These are phyloP conservation scores for Magnusiomyces suaveolens DNA, from an alignment of 1,139 yeast species.

Conservation along the genomic window DNA sequence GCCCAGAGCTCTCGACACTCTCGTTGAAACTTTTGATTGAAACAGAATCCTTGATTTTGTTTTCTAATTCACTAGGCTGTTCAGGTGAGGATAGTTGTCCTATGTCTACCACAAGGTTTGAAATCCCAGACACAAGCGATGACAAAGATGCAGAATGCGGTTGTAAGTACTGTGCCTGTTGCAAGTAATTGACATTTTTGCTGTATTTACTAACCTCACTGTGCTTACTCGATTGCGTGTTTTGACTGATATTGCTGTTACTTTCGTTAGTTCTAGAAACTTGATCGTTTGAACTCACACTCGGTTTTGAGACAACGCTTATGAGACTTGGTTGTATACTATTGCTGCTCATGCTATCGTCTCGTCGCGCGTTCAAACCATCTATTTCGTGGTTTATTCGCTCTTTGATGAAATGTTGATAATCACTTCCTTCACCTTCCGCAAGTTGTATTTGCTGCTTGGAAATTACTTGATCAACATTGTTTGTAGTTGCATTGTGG, in stretches of 20 bases:
- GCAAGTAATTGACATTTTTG: too few relatives aligned
- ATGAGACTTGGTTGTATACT: neutral
- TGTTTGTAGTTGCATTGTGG: too few relatives aligned
- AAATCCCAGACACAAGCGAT: neutral
- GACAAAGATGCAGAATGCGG: neutral
- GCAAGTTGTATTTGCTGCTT: too few relatives aligned
- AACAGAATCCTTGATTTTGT: too few relatives aligned
- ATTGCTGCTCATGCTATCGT: neutral
- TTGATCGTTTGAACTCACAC: neutral
- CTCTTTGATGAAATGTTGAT: neutral
- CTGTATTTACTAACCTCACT: neutral
- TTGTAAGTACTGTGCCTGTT: too few relatives aligned
- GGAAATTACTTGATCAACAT: too few relatives aligned
- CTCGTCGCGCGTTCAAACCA: too few relatives aligned
- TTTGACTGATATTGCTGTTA: neutral
- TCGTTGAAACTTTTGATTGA: too few relatives aligned
- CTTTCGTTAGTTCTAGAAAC: neutral
- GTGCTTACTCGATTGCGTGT: neutral
- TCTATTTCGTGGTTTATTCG: neutral
- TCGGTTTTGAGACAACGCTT: neutral
- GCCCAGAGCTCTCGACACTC: too few relatives aligned
- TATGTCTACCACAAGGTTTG: neutral
- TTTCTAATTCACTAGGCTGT: too few relatives aligned
- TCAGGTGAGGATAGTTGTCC: neutral
- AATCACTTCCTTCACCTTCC: neutral